Evolutionary conservation across 1,139 yeast genomes (phyloP).

Genomic region (Debaryomyces sp.): DNA sequence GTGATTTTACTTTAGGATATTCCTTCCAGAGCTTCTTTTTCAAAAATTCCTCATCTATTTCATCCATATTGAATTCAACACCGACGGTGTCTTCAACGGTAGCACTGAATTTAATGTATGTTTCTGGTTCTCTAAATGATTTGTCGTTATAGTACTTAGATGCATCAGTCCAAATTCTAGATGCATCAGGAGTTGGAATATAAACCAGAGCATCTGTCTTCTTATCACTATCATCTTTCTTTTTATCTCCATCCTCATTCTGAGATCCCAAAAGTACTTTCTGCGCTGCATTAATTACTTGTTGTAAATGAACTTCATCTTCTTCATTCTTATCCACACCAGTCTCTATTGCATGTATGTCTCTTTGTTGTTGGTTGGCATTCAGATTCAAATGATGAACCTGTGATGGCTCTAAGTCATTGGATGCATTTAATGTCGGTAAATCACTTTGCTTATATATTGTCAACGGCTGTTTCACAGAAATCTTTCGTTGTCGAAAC

Average conservation of each 20-base stretch:
- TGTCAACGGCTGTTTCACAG: conserved; percentile 86
- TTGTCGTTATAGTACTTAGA: conserved; percentile 65
- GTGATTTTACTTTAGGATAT: conserved; percentile 19
- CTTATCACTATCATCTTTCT: conserved; percentile 44
- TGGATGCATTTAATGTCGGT: conserved; percentile 65
- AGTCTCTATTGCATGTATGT: conserved; percentile 86
- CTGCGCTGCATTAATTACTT: conserved; percentile 78
- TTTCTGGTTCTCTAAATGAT: conserved; percentile 68
- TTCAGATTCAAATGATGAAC: conserved; percentile 41
- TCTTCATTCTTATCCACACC: conserved; percentile 99
- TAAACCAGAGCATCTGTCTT: conserved; percentile 53
- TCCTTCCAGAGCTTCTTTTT: conserved; percentile 40
- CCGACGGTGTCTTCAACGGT: conserved; percentile 95
- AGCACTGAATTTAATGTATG: conserved; percentile 87
- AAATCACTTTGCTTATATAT: conserved; percentile 78
- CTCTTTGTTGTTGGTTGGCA: conserved; percentile 72
- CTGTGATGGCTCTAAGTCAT: conserved; percentile 50
- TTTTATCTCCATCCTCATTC: conserved; percentile 18
- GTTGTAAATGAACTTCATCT: conserved; percentile 94
- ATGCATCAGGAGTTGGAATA: conserved; percentile 97
- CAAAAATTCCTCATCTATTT: conserved; percentile 74
- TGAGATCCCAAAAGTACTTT: conserved; percentile 53
- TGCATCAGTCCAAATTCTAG: conserved; percentile 79
- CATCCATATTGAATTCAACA: conserved; percentile 88
- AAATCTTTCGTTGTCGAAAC: conserved; percentile 87